Evolutionary conservation across 257 asterid species (phyloP), one percentile per base, ranked within the genome.

Genomic region (Gynochthodes officinalis): DNA sequence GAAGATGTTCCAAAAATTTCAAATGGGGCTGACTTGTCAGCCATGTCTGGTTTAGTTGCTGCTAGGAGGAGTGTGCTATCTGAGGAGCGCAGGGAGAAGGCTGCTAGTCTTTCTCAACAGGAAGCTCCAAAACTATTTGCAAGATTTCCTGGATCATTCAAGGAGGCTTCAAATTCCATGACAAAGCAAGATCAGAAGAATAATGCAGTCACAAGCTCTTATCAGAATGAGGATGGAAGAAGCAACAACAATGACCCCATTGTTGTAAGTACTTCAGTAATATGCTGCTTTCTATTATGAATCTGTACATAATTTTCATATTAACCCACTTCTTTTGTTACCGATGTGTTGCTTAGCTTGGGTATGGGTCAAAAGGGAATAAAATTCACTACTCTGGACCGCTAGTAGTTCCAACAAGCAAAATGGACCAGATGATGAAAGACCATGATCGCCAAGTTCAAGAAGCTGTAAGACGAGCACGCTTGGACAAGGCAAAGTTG

Each of bases 331-430:
- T 11, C 30, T 32, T 8, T 52, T 25, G 8, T 78, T 18, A 59
- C 42, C 2, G 32, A 15, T 40, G 12, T 28, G 59, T 23, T 65
- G 75, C 16, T 42, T 83, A 91, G 97, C 71, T 84, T 75, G 96
- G 95, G 12, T 84, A 84, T 75, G 97, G 96, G 60, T 86, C 96
- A 46, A 91, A 84, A 74, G 93, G 92, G 70, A 92, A 82, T 80
- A 92, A 85, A 68, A 90, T 95, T 21, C 97, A 95, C 85, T 95
- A 89, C 86, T 95, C 99, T 0, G 99, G 99, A 27, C 98, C 99
- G 0, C 71, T 95, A 70, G 81, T 90, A 42, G 98, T 84, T 39
- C 97, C 98, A 18, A 87, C 98, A 1, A 95, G 92, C 61, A 90
- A 89, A 86, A 85, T 88, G 83, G 98, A 95, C 62, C 96, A 92